A percentile compares a stretch with the other conserved stretches of the same genome.
These are phyloP conservation scores for Dalbergia cochinchinensis DNA, from an alignment of 306 rosid genomes.

Conservation along the genomic window DNA sequence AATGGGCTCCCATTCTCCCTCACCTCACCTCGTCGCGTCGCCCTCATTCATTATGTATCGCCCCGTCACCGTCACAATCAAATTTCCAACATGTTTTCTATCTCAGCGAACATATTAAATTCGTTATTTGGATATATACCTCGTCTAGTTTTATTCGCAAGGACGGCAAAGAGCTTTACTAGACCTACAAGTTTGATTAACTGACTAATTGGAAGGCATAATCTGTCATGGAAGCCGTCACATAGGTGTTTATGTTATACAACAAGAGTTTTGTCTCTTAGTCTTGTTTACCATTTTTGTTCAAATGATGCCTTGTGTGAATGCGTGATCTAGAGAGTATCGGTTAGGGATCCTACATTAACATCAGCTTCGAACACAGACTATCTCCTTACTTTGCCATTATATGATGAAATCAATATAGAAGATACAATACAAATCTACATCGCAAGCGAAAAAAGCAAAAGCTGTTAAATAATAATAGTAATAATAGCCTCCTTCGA, in stretches of 20 bases:
- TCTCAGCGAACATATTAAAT: not conserved
- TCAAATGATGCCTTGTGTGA: slow-evolving; percentile 19
- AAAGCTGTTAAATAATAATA: not conserved
- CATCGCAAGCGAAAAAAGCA: not conserved
- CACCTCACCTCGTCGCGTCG: slow-evolving; percentile 1
- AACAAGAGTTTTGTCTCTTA: too few relatives aligned
- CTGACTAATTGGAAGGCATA: not conserved
- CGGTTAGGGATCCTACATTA: slow-evolving; percentile 61
- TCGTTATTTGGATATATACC: not conserved
- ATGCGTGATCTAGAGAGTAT: slow-evolving; percentile 67
- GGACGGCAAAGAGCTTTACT: not conserved
- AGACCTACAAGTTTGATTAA: not conserved
- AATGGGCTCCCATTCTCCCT: slow-evolving; percentile 36
- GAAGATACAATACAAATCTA: slow-evolving; percentile 18
- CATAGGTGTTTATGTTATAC: too few relatives aligned
- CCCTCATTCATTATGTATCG: not conserved
- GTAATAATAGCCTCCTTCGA: not conserved
- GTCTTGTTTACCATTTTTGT: not conserved
- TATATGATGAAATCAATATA: slow-evolving; percentile 29
- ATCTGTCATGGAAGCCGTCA: slow-evolving; percentile 8
- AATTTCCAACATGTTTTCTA: slow-evolving; percentile 15
- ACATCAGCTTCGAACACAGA: slow-evolving; percentile 69
- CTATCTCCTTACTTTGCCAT: slow-evolving; percentile 77
- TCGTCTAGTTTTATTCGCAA: not conserved
- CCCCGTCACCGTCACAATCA: not conserved